A percentile compares a stretch with the other conserved stretches of the same genome.
These are phyloP conservation scores for Colletotrichum higginsianum DNA, from an alignment of 2,329 filamentous ascomycete species.

Conservation along the genomic window DNA sequence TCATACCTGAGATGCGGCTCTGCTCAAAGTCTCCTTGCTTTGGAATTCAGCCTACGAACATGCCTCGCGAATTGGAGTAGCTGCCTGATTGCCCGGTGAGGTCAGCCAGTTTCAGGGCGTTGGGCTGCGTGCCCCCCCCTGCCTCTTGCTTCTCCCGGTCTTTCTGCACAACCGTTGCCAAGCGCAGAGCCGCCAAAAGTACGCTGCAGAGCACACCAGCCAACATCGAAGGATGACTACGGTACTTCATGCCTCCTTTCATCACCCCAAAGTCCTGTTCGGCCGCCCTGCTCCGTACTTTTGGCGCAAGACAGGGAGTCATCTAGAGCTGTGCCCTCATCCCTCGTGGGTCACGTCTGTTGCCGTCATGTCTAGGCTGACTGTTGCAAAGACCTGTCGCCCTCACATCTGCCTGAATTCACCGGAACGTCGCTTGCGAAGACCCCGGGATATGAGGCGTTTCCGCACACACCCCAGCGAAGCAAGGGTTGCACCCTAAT, in stretches of 20 bases:
- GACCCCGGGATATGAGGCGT: slow-evolving; percentile 20
- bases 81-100: slow-evolving; percentile 7
- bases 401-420: slow-evolving; percentile 20
- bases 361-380: slow-evolving; percentile 15
- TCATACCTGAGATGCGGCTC: neutral
- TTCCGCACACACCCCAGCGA: neutral
- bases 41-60: slow-evolving; percentile 1
- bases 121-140: neutral
- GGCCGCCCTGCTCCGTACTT: slow-evolving; percentile 21
- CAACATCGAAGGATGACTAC: neutral
- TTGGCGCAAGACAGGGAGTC: slow-evolving; percentile 24
- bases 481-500: slow-evolving; percentile 3
- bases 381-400: neutral
- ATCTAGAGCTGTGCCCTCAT: neutral
- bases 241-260: neutral
- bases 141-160: neutral
- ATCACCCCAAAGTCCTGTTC: neutral
- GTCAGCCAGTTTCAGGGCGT: slow-evolving; percentile 9
- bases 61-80: slow-evolving; percentile 11
- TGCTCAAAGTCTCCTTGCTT: neutral
- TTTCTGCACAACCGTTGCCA: slow-evolving; percentile 11
- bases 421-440: slow-evolving; percentile 17
- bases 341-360: neutral
- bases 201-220: too few relatives aligned
- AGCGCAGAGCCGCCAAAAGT: slow-evolving; percentile 17